Evolutionary conservation across 306 rosid species (phyloP), one percentile per base, ranked within the genome.

Genomic region (Castanea sativa): DNA sequence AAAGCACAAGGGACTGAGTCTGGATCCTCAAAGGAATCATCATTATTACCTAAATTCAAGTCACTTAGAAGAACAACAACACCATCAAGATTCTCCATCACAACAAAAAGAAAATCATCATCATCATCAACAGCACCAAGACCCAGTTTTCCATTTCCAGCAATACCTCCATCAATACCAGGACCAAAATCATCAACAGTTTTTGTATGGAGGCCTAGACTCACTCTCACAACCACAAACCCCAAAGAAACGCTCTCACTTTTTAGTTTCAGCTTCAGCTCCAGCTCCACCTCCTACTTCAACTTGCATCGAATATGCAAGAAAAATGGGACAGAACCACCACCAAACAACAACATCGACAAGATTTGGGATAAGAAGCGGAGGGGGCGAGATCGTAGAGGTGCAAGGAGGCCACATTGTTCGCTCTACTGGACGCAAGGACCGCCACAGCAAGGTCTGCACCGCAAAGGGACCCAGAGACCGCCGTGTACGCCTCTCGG

Each of bases 381-480:
- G 73, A 25, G 74, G 86, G n/a, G 91, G 95, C 19, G 97, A 94
- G 81, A 90, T 94, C 76, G 94, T 94, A 64, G 91, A 92, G 82
- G 92, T 92, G 2, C 91, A 91, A 78, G 98, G 98, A 0, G 94
- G 98, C 56, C 97, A 85, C 93, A 90, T 94, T 90, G 90, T 94
- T 19, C 82, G 91, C 35, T 88, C 98, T 14, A 90, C 91, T 0
- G 97, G 98, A 5, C 75, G 92, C n/a, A 94, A 94, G 23, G 98
- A 94, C 83, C 91, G 98, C 2, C 98, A 94, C 88, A 94, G 98
- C 83, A 94, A 94, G 78, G 97, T 94, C 11, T 94, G 93, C 83
- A 94, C 98, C 2, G 97, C 98, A 0, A 94, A 90, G 18, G 98
- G 98, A 2, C 94, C 97, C 3, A 76, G 98, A 55, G 98, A 94